Evolutionary conservation across 2,329 filamentous ascomycete genomes (phyloP), one percentile per base, ranked within the genome.

Genomic region (Aspergillus unguis): DNA sequence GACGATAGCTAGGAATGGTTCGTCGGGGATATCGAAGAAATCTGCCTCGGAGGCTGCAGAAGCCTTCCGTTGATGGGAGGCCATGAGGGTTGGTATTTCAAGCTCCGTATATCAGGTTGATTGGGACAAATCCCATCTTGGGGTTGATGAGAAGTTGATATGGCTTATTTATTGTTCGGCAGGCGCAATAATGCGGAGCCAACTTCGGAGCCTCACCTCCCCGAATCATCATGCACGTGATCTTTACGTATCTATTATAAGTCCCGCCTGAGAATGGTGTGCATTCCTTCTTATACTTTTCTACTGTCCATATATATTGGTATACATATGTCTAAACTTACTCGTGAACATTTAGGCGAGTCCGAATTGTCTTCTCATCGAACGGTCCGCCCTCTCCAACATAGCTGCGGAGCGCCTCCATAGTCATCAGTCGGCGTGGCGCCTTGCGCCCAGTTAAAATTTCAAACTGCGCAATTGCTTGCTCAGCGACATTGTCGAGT

Each of bases 381-480:
- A 72, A 69, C 5, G 54, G 60, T 23, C 69, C 69, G 47, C 61
- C 58, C 9, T 71, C 68, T 8, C 68, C 69, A 26, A 62, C 63
- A 45, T 71, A 72, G 50, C 71, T 69, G 17, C 61, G 64, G 31
- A 72, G 61, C 9, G 87, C 84, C 61, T 85, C 84, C 38, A 82
- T 76, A 55, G 86, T 80, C 88, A 92, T 92, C 35, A 87, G 69
- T 41, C 82, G 75, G 27, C 87, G 80, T 2, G 87, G 87, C 11
- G 87, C 86, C 67, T 85, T 81, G 43, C 86, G 77, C 0, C 87
- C 88, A 0, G 88, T 91, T 66, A 92, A 90, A 2, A 92, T 71
- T 69, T 92, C 88, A 63, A 92, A 92, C 62, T 92, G 88, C 1
- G 88, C 87, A 69, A 88, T 88, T 0, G 86, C 88, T 65, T 92